These are phyloP conservation scores for Zopfia rhizophila DNA, from an alignment of 2,329 filamentous ascomycete genomes.

Conservation along the genomic window DNA sequence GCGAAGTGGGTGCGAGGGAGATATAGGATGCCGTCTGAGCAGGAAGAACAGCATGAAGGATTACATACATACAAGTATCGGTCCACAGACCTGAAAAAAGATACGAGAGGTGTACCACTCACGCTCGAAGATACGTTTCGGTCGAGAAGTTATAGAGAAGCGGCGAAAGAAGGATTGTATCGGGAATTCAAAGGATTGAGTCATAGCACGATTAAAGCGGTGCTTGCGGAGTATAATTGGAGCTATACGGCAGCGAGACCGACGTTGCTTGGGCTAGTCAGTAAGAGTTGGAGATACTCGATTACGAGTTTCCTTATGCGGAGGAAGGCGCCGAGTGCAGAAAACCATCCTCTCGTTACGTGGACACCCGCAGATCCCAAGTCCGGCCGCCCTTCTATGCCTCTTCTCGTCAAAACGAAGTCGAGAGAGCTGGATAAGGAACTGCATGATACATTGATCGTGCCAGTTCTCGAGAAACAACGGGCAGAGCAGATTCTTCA, in stretches of 20 bases:
- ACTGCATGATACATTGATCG: constrained; percentile 57
- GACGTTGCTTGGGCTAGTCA: constrained; percentile 74
- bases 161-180: constrained; percentile 74
- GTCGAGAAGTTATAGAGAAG: constrained; percentile 72
- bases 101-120: constrained; percentile 54
- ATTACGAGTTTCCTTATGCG: constrained; percentile 76
- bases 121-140: constrained; percentile 74
- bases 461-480: constrained; percentile 53
- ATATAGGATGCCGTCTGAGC: constrained; percentile 53
- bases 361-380: constrained; percentile 69
- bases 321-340: constrained; percentile 65
- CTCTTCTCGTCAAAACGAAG: constrained; percentile 72
- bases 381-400: constrained; percentile 64
- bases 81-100: constrained; percentile 39
- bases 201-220: constrained; percentile 77
- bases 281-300: constrained; percentile 81
- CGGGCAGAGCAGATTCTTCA: constrained; percentile 50
- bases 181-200: constrained; percentile 81
- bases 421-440: constrained; percentile 66
- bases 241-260: constrained; percentile 78
- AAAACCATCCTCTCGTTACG: constrained; percentile 69
- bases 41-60: constrained; percentile 47
- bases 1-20: constrained; percentile 76
- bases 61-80: constrained; percentile 47
- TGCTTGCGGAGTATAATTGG: constrained; percentile 83